These are phyloP conservation scores for Aspergillus affinis DNA, from an alignment of 495 filamentous ascomycete genomes.

Conservation along the genomic window DNA sequence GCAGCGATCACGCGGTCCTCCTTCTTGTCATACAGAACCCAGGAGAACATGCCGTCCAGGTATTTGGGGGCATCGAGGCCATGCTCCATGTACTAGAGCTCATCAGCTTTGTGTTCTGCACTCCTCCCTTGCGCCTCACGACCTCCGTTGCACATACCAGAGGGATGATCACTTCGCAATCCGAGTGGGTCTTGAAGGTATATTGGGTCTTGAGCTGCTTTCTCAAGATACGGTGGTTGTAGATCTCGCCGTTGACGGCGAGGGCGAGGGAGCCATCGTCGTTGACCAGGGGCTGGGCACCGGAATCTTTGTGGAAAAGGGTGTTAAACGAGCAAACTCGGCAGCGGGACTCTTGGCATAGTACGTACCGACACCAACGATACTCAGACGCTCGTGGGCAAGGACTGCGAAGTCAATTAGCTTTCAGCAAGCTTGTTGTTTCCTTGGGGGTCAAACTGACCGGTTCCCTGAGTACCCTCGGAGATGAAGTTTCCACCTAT, in stretches of 20 bases:
- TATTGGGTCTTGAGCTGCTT: conserved; percentile 78
- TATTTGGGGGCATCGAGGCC: conserved; percentile 90
- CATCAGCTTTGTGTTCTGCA: conserved; percentile 12
- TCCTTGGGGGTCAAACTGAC: conserved; percentile 18
- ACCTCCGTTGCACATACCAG: conserved; percentile 60
- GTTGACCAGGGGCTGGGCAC: conserved; percentile 93
- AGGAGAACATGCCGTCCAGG: conserved; percentile 99
- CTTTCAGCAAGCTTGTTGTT: conserved; percentile 1
- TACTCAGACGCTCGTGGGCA: conserved; percentile 93
- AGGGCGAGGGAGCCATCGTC: conserved; percentile 83
- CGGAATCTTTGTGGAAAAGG: conserved; percentile 63
- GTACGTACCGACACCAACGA: conserved; percentile 90
- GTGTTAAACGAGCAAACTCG: conserved; percentile 12
- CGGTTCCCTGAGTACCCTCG: conserved; percentile 77
- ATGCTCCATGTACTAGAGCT: conserved; percentile 80
- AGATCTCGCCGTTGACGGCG: conserved; percentile 99
- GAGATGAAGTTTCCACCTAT: conserved; percentile 84
- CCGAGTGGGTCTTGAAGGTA: conserved; percentile 95
- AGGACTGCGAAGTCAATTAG: conserved; percentile 65
- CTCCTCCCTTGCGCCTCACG: background rate
- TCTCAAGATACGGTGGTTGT: conserved; percentile 93
- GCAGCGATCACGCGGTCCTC: conserved; percentile 89
- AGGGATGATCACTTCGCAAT: conserved; percentile 97
- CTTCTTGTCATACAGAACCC: conserved; percentile 92
- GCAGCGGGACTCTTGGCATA: conserved; percentile 9